Conservation (phyloP, 2,329 filamentous ascomycete genomes). For the Aureobasidium sp. region DNA sequence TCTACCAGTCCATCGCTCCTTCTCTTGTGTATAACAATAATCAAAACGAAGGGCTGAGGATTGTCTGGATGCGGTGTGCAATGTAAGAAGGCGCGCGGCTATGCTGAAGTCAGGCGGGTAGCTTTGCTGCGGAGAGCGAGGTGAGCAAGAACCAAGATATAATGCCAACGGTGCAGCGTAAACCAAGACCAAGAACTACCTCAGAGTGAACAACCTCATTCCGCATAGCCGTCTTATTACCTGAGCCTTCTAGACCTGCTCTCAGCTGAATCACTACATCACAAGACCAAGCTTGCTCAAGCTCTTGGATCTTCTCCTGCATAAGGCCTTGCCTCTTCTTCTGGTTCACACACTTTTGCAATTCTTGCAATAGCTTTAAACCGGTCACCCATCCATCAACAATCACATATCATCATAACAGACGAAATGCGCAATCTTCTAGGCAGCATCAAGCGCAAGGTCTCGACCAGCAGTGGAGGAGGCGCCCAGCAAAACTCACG, state of each 20-base stretch:
- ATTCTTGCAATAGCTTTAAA: not conserved
- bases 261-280: not conserved
- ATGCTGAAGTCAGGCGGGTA: not conserved
- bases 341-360: not conserved
- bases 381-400: not conserved
- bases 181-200: slow-evolving; percentile 1
- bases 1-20: not conserved
- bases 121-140: not conserved
- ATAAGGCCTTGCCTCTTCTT: not conserved
- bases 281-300: not conserved
- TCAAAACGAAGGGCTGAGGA: not conserved
- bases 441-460: slow-evolving; percentile 13
- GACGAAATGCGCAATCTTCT: slow-evolving; percentile 2
- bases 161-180: not conserved
- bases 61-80: not conserved
- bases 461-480: not conserved
- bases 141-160: slow-evolving; percentile 3
- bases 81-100: not conserved
- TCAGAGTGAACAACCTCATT: not conserved
- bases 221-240: slow-evolving; percentile 7
- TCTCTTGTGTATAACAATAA: not conserved
- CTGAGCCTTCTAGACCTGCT: not conserved
- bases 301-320: not conserved
- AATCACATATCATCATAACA: slow-evolving; percentile 3
- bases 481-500: not conserved